Conservation (phyloP, 345 rosid genomes). For the Bruguiera gymnorhiza region DNA sequence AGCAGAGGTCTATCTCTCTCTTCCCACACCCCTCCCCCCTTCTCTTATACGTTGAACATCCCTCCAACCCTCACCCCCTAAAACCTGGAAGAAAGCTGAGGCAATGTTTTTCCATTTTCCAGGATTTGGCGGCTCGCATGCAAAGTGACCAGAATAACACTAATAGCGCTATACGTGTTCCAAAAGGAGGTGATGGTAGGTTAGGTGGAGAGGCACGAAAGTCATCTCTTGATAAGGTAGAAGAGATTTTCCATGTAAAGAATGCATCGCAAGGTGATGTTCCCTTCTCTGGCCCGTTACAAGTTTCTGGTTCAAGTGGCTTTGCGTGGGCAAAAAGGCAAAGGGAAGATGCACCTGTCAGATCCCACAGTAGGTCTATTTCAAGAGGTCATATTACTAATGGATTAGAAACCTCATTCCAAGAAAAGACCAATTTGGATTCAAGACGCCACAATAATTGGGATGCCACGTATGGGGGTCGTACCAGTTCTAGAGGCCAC, state of each 20-base stretch:
- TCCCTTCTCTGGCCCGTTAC: conserved; percentile 86
- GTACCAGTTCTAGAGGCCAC: conserved; percentile 47
- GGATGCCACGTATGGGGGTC: conserved; percentile 32
- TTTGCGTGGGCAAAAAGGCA: conserved; percentile 91
- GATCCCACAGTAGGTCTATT: conserved; percentile 54
- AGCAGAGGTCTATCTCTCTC: conserved; percentile 49
- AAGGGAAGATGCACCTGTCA: conserved; percentile 53
- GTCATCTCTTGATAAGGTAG: conserved; percentile 43
- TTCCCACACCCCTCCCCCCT: not conserved
- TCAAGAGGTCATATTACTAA: conserved; percentile 59
- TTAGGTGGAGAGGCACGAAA: conserved; percentile 44
- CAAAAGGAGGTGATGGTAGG: conserved; percentile 33
- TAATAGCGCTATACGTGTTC: conserved; percentile 20
- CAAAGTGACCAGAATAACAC: conserved; percentile 35
- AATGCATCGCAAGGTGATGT: conserved; percentile 87
- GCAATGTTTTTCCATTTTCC: conserved; percentile 21
- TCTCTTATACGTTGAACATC: no score
- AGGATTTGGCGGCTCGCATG: conserved; percentile 50
- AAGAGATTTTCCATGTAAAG: conserved; percentile 67
- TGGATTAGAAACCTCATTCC: conserved; percentile 46
- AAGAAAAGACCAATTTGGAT: conserved; percentile 41
- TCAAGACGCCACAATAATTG: conserved; percentile 40
- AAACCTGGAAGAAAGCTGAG: no score
- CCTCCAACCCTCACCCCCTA: no score
- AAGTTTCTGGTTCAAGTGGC: conserved; percentile 79